These are phyloP conservation scores for Chimonanthus praecox DNA, from an alignment of 164 flowering plant genomes.

Conservation along the genomic window DNA sequence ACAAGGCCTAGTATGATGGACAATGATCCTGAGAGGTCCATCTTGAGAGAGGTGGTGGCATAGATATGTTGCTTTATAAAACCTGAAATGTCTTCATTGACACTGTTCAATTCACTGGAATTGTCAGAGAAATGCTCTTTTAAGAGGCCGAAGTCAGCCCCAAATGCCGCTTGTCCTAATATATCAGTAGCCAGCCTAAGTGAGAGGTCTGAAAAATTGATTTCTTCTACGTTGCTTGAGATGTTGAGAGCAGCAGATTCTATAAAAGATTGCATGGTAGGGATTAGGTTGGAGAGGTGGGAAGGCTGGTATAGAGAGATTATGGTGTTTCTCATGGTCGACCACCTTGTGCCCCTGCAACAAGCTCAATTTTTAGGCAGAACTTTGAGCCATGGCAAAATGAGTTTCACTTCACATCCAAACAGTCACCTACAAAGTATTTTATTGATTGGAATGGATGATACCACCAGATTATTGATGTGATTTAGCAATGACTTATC, in stretches of 20 bases:
- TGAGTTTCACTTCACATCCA: background rate
- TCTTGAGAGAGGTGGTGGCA: slow-evolving; percentile 81
- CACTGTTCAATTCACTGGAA: background rate
- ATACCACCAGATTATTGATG: too few species aligned
- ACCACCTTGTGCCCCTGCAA: slow-evolving; percentile 77
- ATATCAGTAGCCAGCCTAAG: slow-evolving; percentile 78
- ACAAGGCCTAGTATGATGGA: slow-evolving; percentile 76
- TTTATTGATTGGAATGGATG: too few species aligned
- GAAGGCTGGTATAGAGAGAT: slow-evolving; percentile 84
- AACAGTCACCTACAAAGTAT: background rate
- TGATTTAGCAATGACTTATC: too few species aligned
- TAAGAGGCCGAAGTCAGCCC: slow-evolving; percentile 79
- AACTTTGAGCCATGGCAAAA: background rate
- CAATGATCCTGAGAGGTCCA: slow-evolving; percentile 85
- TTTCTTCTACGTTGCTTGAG: slow-evolving; percentile 27
- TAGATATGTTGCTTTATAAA: slow-evolving; percentile 82
- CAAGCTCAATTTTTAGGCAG: background rate
- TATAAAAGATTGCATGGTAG: slow-evolving; percentile 70
- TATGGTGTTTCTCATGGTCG: slow-evolving; percentile 81
- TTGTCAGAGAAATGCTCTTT: slow-evolving; percentile 23
- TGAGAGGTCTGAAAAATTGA: slow-evolving; percentile 59
- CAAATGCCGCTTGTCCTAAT: slow-evolving; percentile 86
- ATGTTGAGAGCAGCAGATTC: slow-evolving; percentile 53
- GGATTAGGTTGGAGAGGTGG: slow-evolving; percentile 62
- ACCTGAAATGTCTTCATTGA: slow-evolving; percentile 39